Evolutionary conservation across 441 rosid genomes (phyloP).

Genomic region (Gossypium davidsonii): DNA sequence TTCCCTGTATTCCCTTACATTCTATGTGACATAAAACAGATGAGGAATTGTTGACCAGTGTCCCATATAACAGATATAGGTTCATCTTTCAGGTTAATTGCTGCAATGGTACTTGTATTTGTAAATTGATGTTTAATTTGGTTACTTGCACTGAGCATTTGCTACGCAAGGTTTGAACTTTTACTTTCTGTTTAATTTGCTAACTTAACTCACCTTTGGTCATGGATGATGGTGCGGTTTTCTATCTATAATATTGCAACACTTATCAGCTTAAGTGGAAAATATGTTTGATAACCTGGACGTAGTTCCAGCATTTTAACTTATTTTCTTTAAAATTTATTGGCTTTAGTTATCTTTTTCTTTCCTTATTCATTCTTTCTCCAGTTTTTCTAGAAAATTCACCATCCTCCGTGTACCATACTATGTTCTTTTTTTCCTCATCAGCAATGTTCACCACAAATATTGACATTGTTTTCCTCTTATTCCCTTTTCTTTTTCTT

Average conservation of each 20-base stretch:
- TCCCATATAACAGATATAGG: neutral
- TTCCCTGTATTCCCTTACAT: neutral
- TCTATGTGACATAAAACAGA: neutral
- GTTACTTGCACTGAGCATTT: too few species aligned
- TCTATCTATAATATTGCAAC: too few species aligned
- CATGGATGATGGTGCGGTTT: too few species aligned
- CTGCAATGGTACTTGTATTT: too few species aligned
- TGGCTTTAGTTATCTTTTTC: neutral
- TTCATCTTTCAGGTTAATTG: neutral
- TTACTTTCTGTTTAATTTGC: too few species aligned
- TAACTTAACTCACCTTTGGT: too few species aligned
- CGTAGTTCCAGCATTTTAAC: neutral
- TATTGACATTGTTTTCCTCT: neutral
- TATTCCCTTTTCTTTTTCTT: neutral
- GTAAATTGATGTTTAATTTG: too few species aligned
- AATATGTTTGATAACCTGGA: neutral
- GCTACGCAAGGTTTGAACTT: too few species aligned
- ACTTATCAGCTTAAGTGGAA: neutral
- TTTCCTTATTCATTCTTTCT: neutral
- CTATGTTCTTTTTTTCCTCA: neutral
- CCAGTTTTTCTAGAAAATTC: neutral
- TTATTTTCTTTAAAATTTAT: neutral
- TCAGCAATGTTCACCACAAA: neutral
- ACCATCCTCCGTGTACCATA: neutral
- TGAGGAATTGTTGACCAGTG: neutral